Base-by-base conservation (phyloP, 352 stramenopile genomes). In the Globisporangium takayamanum region DNA sequence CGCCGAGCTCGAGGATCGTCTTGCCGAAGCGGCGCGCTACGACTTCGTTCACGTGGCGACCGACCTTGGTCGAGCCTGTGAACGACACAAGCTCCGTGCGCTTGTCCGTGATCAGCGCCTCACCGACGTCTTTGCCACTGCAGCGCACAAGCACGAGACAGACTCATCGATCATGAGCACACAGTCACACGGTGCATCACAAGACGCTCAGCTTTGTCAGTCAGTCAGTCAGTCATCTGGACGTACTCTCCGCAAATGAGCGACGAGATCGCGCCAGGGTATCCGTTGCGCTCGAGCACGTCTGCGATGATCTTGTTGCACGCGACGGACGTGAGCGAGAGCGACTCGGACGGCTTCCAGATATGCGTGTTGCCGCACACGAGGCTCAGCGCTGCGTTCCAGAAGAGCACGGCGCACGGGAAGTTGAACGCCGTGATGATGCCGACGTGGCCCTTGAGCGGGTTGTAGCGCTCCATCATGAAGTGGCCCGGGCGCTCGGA, bases 381-480 rank as follows among this genome's bases (percentile, higher is more conserved):
- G 2, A 97, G 63, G 70, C 84, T 95, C 37, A 98, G 55, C 6
- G 91, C 86, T 4, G 86, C 72, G 70, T 98, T 98, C 92, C 92
- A 98, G 70, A 92, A 92, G 33, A 92, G 66, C 66, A 92, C 83
- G 25, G 89, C 89, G 56, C 85, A 92, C 15, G 91, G 91, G 62
- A 97, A 97, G 81, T 97, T 97, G 72, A 97, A 98, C 20, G 92
- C 91, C 54, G 89, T 96, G 70, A 98, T 85, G 68, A 98, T 97
- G 55, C 88, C 92, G 28, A 97, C 85, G 60, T 95, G 87, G 61
- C 92, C 92, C 72, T 96, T 92, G 36, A 98, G 72, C 37, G 91
- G 91, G 68, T 97, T 97, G 74, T 94, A 97, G 14, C 80, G 78
- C 66, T 97, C 91, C 85, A 97, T 96, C 85, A 97, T 96, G 44